A percentile compares a stretch with the other conserved stretches of the same genome.
Conservation (phyloP, 495 filamentous ascomycete species). For the Amorphotheca resinae region DNA sequence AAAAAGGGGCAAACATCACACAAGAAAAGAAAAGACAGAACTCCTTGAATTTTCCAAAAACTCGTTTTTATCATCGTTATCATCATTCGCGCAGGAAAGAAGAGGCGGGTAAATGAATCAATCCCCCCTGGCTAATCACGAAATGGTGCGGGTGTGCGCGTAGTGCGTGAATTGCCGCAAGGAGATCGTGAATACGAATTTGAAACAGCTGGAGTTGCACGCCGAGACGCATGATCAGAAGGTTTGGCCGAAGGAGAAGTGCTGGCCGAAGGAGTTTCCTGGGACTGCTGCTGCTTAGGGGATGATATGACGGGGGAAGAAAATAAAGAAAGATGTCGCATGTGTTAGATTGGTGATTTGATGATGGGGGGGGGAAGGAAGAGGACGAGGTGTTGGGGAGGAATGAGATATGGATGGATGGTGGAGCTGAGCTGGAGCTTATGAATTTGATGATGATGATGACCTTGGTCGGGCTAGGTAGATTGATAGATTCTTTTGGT, state of each 20-base stretch:
- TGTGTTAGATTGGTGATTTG: no score
- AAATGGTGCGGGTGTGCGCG: neutral
- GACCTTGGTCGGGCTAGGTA: no score
- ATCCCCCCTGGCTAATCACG: neutral
- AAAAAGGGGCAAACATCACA: no score
- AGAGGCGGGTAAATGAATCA: neutral
- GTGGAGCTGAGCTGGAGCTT: no score
- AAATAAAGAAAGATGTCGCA: neutral
- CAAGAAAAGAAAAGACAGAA: no score
- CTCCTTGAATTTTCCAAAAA: no score
- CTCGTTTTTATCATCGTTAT: no score
- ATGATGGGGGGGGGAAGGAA: no score
- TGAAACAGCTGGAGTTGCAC: constrained; percentile 25
- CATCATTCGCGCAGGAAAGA: neutral
- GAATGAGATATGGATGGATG: no score
- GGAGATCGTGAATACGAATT: constrained; percentile 27
- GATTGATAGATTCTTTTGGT: no score
- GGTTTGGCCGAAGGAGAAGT: constrained; percentile 31
- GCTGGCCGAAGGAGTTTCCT: constrained; percentile 27
- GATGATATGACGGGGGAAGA: neutral
- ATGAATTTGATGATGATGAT: no score
- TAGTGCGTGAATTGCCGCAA: constrained; percentile 28
- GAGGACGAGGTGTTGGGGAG: no score
- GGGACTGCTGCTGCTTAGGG: constrained; percentile 4
- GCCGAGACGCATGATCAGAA: constrained; percentile 27